Evolutionary conservation across 306 rosid species (phyloP).

Genomic region (Glycyrrhiza uralensis): DNA sequence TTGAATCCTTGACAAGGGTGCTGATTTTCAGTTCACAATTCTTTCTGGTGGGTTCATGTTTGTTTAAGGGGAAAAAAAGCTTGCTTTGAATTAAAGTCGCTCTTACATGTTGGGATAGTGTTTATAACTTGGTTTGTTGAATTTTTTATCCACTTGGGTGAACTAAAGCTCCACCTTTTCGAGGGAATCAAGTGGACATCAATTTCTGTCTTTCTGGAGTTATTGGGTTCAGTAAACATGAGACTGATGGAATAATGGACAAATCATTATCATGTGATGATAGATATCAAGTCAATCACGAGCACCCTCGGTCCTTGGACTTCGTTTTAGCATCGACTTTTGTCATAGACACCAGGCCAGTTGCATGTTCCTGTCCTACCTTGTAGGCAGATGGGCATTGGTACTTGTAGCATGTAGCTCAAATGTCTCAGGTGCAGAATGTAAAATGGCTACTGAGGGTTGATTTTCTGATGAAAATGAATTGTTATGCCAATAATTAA

Average conservation of each 20-base stretch:
- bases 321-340: background rate
- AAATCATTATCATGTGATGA: background rate
- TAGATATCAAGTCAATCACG: background rate
- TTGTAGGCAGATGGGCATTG: background rate
- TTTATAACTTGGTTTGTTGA: background rate
- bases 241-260: background rate
- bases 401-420: background rate
- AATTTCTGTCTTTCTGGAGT: background rate
- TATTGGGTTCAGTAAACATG: background rate
- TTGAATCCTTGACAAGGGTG: background rate
- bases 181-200: background rate
- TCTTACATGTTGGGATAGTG: background rate
- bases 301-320: background rate
- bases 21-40: background rate
- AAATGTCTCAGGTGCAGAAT: background rate
- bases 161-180: background rate
- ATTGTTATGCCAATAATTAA: background rate
- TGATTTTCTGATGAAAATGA: background rate
- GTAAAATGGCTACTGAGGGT: slow-evolving; percentile 5
- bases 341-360: background rate
- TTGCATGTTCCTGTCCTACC: background rate
- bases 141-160: background rate
- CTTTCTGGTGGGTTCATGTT: background rate
- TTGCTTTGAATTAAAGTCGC: background rate
- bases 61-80: background rate